Percentiles rank a stretch among this genome's conserved stretches.
phyloP scores from a whole-genome alignment of 164 flowering plant species.

The Akebia trifoliata region DNA sequence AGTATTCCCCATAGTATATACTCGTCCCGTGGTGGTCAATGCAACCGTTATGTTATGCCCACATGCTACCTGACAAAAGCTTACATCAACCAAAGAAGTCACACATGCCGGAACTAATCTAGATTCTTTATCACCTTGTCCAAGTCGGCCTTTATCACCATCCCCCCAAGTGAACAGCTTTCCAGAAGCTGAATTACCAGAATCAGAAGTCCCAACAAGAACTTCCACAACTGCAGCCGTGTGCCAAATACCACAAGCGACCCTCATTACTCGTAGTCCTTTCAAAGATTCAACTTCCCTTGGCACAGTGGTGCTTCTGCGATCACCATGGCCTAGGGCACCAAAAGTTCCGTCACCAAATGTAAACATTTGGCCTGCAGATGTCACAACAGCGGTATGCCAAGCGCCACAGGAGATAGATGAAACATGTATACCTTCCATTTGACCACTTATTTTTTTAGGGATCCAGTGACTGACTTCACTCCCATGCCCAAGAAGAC shows the following conservation, averaged over 20 bases:
- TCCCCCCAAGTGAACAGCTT: conserved; percentile 95
- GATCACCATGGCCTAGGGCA: conserved; percentile 88
- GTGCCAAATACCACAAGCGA: conserved; percentile 98
- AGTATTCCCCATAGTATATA: conserved; percentile 78
- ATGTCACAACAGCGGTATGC: conserved; percentile 85
- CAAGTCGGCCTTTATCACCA: conserved; percentile 80
- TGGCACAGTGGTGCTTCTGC: conserved; percentile 40
- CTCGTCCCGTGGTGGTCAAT: conserved; percentile 69
- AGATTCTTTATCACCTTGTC: conserved; percentile 71
- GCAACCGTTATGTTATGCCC: conserved; percentile 68
- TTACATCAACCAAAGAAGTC: conserved; percentile 41
- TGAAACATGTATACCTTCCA: conserved; percentile 67
- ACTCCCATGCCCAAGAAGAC: conserved; percentile 82
- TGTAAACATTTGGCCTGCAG: conserved; percentile 78
- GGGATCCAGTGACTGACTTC: conserved; percentile 85
- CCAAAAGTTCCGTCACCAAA: conserved; percentile 99
- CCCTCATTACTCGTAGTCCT: conserved; percentile 58
- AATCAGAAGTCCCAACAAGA: conserved; percentile 22
- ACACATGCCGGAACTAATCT: conserved; percentile 66
- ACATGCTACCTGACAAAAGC: conserved; percentile 71
- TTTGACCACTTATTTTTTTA: conserved; percentile 52
- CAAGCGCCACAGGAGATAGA: conserved; percentile 88
- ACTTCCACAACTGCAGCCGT: conserved; percentile 81
- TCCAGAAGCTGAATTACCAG: conserved; percentile 38
- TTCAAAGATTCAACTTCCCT: conserved; percentile 70